Base-by-base conservation (phyloP, 371 early-diverging fungal genomes). In the Mortierella sp. region DNA sequence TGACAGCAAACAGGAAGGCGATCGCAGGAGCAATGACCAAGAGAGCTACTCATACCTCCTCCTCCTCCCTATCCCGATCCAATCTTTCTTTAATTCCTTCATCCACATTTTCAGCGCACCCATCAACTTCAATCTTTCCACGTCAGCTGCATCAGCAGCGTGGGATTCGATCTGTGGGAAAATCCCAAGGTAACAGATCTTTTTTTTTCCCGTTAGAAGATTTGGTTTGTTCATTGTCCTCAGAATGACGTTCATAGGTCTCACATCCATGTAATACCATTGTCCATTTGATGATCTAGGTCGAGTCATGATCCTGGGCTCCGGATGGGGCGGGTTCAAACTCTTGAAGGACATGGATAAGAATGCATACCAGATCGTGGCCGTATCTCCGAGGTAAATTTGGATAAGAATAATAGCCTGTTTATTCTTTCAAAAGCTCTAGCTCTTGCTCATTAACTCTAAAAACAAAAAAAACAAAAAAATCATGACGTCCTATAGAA, bases 271-370 rank as follows among this genome's bases (percentile, higher is more conserved):
- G 3, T 6, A 3, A 16, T 59, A 28, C 22, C 9, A 19, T 59
- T 19, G 6, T 59, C 19, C 21, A 19, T 40, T 59, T 40, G 36
- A 6, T 33, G 6, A 33, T 32, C 32, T 50, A 80, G 80, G 67
- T 60, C 77, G 85, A 33, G 70, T 87, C 21, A 86, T 89, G 63
- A 77, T 89, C 50, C 79, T 87, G 77, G 93, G 92, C 6, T 89
- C 92, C 16, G 93, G 94, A 22, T 92, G 93, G 93, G 92, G 80
- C 63, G 93, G 94, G 0, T 93, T 91, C 72, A 88, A 90, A 58
- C 71, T 93, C 57, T 77, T 94, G 43, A 84, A 88, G 67, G 90
- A 89, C 38, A 66, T 94, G 58, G 84, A 89, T 67, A 86, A 86
- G 48, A 76, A 86, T 66, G 71, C 81, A 28, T 94, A 94, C 73